phyloP scores from a whole-genome alignment of 805 yeast genomes.

The Sugiyamaella valdiviana region DNA sequence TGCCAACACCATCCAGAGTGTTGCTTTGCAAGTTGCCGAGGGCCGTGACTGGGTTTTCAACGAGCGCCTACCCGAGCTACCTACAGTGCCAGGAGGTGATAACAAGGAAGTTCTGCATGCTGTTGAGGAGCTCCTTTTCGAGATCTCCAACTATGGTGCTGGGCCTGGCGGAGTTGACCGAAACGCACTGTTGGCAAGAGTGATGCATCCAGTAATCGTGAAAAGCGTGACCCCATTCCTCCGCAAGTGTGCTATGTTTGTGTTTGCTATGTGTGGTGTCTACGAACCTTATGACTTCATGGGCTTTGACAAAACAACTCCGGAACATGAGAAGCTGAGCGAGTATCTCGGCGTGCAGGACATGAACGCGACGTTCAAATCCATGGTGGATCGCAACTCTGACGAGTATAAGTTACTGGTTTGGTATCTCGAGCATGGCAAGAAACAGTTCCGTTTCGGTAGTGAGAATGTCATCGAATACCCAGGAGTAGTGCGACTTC shows the following conservation, averaged over 20 bases:
- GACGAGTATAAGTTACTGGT: neutral
- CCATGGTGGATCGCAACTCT: neutral
- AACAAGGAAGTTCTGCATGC: neutral
- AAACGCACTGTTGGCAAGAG: constrained; percentile 5
- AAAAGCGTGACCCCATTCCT: constrained; percentile 58
- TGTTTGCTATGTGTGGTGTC: constrained; percentile 47
- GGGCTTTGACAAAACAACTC: constrained; percentile 24
- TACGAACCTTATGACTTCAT: constrained; percentile 29
- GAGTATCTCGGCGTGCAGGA: constrained; percentile 40
- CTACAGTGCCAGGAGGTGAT: neutral
- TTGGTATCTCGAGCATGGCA: neutral
- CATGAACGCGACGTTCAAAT: constrained; percentile 25
- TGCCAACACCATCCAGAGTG: neutral
- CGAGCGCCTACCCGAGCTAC: too few relatives aligned
- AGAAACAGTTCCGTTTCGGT: neutral
- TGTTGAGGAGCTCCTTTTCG: neutral
- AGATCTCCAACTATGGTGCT: neutral
- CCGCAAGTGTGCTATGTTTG: constrained; percentile 53
- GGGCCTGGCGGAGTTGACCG: neutral
- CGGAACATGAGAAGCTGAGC: constrained; percentile 54
- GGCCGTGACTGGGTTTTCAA: too few relatives aligned
- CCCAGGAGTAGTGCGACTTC: constrained; percentile 58
- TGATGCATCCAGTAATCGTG: constrained; percentile 49
- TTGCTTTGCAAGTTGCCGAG: neutral
- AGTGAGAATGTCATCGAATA: constrained; percentile 39